Evolutionary conservation across 768 basidiomycete species (phyloP).

Genomic region (Podaxis mareebaensis): DNA sequence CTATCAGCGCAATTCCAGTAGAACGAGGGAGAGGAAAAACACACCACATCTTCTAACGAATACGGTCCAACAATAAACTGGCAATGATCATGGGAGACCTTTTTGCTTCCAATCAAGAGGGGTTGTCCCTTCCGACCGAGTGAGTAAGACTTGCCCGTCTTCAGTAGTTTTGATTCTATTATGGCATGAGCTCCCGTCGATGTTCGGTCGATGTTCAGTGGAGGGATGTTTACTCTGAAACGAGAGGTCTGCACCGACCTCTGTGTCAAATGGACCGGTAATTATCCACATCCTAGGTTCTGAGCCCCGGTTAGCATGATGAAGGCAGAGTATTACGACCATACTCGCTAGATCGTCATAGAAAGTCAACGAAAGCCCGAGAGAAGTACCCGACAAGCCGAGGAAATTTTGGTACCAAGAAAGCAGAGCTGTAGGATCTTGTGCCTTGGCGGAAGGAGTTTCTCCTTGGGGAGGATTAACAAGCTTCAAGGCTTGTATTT

Average conservation of each 20-base stretch:
- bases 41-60: slow-evolving; percentile 54
- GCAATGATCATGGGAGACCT: slow-evolving; percentile 65
- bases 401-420: no score
- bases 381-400: not conserved
- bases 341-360: not conserved
- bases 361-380: not conserved
- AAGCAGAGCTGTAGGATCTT: no score
- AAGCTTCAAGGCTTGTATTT: not conserved
- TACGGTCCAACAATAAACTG: slow-evolving; percentile 56
- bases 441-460: not conserved
- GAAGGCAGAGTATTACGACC: not conserved
- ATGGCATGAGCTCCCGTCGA: not conserved
- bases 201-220: not conserved
- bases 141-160: slow-evolving; percentile 51
- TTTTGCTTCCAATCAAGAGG: slow-evolving; percentile 57
- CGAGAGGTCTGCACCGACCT: slow-evolving; percentile 31
- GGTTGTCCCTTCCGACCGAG: slow-evolving; percentile 59
- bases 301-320: not conserved
- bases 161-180: slow-evolving; percentile 56
- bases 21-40: slow-evolving; percentile 26
- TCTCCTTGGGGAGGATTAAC: not conserved
- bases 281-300: slow-evolving; percentile 50
- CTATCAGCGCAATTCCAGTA: not conserved
- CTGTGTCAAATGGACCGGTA: slow-evolving; percentile 54
- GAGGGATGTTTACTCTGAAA: slow-evolving; percentile 38